These are phyloP conservation scores for Harrya chromipes DNA, from an alignment of 768 basidiomycete species.

Conservation along the genomic window DNA sequence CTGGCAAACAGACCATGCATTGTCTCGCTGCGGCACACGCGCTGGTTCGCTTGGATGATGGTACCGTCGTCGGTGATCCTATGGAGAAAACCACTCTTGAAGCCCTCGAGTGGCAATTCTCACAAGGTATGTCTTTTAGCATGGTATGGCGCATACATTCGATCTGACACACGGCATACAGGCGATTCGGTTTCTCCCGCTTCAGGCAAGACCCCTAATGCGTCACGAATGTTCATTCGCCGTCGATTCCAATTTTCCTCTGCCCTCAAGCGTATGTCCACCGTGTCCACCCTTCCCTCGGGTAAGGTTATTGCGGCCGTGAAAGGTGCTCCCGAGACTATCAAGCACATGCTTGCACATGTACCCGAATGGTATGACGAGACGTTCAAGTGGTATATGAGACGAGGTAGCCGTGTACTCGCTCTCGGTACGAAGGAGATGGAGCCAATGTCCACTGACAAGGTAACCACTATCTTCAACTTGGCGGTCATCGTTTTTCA, in stretches of 20 bases:
- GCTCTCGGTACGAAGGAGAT: slow-evolving; percentile 88
- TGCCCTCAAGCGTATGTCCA: slow-evolving; percentile 96
- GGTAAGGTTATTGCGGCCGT: slow-evolving; percentile 68
- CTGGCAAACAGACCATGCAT: slow-evolving; percentile 72
- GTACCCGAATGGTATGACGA: slow-evolving; percentile 86
- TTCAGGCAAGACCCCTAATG: slow-evolving; percentile 47
- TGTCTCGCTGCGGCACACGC: slow-evolving; percentile 96
- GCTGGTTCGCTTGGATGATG: slow-evolving; percentile 90
- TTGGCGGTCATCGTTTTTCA: background rate
- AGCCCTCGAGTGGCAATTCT: slow-evolving; percentile 84
- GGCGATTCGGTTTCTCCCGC: slow-evolving; percentile 70
- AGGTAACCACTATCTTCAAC: slow-evolving; percentile 43
- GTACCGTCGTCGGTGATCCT: slow-evolving; percentile 91
- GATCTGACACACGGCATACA: slow-evolving; percentile 11
- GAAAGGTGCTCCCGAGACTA: slow-evolving; percentile 97
- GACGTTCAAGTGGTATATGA: slow-evolving; percentile 92
- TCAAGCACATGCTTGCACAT: slow-evolving; percentile 75
- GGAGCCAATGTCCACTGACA: slow-evolving; percentile 64
- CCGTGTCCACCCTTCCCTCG: slow-evolving; percentile 66
- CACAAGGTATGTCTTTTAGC: slow-evolving; percentile 46
- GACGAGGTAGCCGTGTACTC: slow-evolving; percentile 89
- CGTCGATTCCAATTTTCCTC: slow-evolving; percentile 98
- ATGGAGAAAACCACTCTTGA: slow-evolving; percentile 98
- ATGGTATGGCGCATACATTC: background rate
- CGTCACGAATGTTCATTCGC: slow-evolving; percentile 66